Evolutionary conservation across 1,284 basidiomycete genomes (phyloP), one percentile per base, ranked within the genome.

Genomic region (Taiwanofungus camphoratus): DNA sequence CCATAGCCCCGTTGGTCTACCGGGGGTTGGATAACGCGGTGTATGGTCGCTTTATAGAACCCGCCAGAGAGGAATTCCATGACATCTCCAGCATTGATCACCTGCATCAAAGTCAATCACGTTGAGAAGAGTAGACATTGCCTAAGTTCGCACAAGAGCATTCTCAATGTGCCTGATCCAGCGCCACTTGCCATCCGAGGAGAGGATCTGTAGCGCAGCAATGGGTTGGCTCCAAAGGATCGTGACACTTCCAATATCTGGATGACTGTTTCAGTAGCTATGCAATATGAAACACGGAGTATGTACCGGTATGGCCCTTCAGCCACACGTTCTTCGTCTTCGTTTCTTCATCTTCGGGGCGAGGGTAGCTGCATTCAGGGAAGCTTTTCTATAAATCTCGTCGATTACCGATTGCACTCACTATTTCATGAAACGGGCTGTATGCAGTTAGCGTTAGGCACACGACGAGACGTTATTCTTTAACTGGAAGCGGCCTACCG

Each of bases 101-200:
- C 67, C 72, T 73, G 23, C 8, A 34, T 21, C 13, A 18, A 4
- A 3, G 21, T 12, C 8, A 36, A 41, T 24, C 26, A 31, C n/a
- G 24, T 12, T 11, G 26, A 29, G 19, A n/a, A 5, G 16, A 5
- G 19, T 11, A 16, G 22, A 31, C 9, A 7, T 4, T 44, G 16
- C 3, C 27, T 11, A 4, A 5, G 21, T 15, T 23, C 54, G 4
- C 50, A 79, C 78, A 18, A 81, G 53, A 0, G 75, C 76, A 43
- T 81, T 79, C 2, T 76, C 71, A 12, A 81, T 64, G 52, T 82
- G 77, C 48, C 62, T 70, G n/a, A 79, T 64, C 73, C 76, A 82
- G 41, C 71, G 67, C 80, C 79, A 82, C 21, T 58, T 65, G 1
- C 72, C 73, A 30, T 77, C 71, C 5, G 54, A 67, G 0, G 67